phyloP scores from a whole-genome alignment of 1,284 basidiomycete species.

The Pseudozyma sp. region DNA sequence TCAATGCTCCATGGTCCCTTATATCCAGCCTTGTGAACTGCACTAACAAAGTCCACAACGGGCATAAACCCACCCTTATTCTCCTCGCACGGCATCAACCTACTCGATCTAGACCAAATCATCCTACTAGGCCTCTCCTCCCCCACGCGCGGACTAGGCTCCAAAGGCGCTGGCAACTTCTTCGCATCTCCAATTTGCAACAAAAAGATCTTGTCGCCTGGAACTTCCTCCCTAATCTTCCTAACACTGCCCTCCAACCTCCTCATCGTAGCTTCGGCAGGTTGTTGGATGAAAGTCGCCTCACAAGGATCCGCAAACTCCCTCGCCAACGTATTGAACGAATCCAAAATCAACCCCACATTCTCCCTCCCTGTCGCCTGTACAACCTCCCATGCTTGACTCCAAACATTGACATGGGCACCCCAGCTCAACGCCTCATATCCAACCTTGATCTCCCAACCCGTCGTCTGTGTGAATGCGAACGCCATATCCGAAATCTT shows the following conservation, averaged over 20 bases:
- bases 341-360: slow-evolving; percentile 68
- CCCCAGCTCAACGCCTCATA: slow-evolving; percentile 59
- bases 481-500: slow-evolving; percentile 19
- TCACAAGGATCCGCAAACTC: slow-evolving; percentile 63
- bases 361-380: slow-evolving; percentile 55
- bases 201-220: slow-evolving; percentile 31
- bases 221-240: background rate
- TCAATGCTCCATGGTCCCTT: slow-evolving; percentile 67
- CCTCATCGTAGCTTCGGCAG: background rate
- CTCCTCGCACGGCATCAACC: slow-evolving; percentile 68
- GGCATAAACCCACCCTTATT: slow-evolving; percentile 68
- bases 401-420: slow-evolving; percentile 57
- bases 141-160: slow-evolving; percentile 47
- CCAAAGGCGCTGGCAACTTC: slow-evolving; percentile 10
- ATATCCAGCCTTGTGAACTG: slow-evolving; percentile 63
- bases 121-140: slow-evolving; percentile 65
- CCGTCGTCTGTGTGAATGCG: background rate
- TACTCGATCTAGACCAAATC: slow-evolving; percentile 66
- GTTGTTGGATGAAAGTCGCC: slow-evolving; percentile 25
- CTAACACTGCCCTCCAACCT: slow-evolving; percentile 1
- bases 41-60: slow-evolving; percentile 62
- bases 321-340: slow-evolving; percentile 69
- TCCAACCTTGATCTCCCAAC: slow-evolving; percentile 4
- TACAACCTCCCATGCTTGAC: slow-evolving; percentile 65
- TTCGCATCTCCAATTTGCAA: slow-evolving; percentile 41